phyloP scores from a whole-genome alignment of 441 rosid genomes.

The Daphne laureola region DNA sequence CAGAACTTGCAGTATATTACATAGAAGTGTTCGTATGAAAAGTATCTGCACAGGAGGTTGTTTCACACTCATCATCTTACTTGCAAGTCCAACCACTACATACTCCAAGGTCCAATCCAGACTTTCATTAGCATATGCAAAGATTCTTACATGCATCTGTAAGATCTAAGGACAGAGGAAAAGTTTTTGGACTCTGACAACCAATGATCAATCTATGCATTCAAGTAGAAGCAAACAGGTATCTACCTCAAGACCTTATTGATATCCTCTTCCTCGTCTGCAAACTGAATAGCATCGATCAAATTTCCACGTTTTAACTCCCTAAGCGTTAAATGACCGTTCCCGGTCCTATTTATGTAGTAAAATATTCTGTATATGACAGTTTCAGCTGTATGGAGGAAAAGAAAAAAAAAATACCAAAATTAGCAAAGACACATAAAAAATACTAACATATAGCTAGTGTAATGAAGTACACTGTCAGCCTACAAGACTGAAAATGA shows the following conservation, averaged over 20 bases:
- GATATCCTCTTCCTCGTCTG: conserved; percentile 97
- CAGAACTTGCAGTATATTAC: conserved; percentile 99
- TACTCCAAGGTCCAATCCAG: no score
- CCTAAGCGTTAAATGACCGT: conserved; percentile 78
- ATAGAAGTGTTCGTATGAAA: conserved; percentile 96
- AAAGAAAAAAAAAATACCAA: conserved; percentile 20
- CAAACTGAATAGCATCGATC: conserved; percentile 83
- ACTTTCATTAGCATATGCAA: no score
- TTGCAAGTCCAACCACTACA: no score
- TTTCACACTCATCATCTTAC: background rate
- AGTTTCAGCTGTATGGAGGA: conserved; percentile 74
- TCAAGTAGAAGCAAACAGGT: conserved; percentile 9
- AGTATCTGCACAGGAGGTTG: conserved; percentile 44
- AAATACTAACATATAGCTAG: background rate
- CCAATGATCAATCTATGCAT: background rate
- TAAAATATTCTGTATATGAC: conserved; percentile 94
- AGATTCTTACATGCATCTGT: no score
- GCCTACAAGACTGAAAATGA: no score
- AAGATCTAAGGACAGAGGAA: conserved; percentile 2
- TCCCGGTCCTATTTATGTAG: conserved; percentile 85
- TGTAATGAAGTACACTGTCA: conserved; percentile 1
- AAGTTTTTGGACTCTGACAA: no score
- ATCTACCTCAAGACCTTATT: conserved; percentile 93
- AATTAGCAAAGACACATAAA: conserved; percentile 6
- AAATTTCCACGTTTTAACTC: conserved; percentile 89